Evolutionary conservation across 495 filamentous ascomycete genomes (phyloP).

Genomic region (Amphirosellinia nigrospora): DNA sequence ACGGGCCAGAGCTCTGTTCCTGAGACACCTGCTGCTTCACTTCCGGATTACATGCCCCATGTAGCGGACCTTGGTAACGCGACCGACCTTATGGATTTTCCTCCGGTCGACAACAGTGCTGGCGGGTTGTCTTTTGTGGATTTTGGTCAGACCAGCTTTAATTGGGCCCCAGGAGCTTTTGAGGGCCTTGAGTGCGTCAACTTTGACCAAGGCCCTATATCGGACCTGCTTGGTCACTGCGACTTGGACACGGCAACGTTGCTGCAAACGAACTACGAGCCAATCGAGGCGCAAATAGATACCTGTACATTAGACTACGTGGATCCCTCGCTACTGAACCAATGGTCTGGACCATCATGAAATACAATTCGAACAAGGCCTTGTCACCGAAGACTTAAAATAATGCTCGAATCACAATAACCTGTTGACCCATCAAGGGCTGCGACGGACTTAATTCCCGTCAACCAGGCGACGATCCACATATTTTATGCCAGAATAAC

Average conservation of each 20-base stretch:
- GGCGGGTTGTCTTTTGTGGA: not conserved
- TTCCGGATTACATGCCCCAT: not conserved
- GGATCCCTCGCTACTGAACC: slow-evolving; percentile 6
- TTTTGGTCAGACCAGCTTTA: not conserved
- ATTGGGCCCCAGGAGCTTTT: not conserved
- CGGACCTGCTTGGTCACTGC: slow-evolving; percentile 1
- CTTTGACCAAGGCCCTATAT: not conserved
- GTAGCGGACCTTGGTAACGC: not conserved
- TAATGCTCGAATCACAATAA: too few relatives aligned
- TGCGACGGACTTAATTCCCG: too few relatives aligned
- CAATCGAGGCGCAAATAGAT: not conserved
- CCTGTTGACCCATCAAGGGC: too few relatives aligned
- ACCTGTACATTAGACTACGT: not conserved
- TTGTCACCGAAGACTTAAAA: too few relatives aligned
- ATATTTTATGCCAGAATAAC: too few relatives aligned
- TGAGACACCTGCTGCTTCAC: not conserved
- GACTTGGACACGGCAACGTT: not conserved
- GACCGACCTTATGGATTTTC: not conserved
- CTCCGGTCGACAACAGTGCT: not conserved
- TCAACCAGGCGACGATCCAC: too few relatives aligned
- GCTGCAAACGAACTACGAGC: not conserved
- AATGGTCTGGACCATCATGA: not conserved
- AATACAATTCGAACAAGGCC: not conserved
- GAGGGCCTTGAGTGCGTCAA: not conserved
- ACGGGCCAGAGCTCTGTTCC: not conserved